Percentiles rank a stretch among this genome's conserved stretches.
Evolutionary conservation across 139 green algal species (phyloP).

Genomic region (Choricystis sp.): DNA sequence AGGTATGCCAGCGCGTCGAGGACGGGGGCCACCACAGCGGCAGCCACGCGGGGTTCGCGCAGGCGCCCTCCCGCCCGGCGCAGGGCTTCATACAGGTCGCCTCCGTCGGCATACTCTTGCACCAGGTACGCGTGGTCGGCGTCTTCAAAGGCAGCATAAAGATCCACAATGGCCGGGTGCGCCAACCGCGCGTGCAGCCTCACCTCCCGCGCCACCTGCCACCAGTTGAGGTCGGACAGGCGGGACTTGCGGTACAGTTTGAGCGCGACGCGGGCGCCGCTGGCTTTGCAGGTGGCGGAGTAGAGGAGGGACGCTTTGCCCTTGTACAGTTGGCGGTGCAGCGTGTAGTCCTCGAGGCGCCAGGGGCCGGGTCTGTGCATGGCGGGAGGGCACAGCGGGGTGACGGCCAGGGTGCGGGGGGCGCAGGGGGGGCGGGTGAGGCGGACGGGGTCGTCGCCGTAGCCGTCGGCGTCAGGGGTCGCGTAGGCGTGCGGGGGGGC

Average conservation of each 20-base stretch:
- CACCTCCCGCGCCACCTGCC: conserved; percentile 54
- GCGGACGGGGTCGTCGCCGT: neutral
- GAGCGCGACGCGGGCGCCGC: conserved; percentile 31
- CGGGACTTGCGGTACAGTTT: conserved; percentile 59
- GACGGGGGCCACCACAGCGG: conserved; percentile 38
- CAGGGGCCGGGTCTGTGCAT: neutral
- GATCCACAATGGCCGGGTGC: conserved; percentile 50
- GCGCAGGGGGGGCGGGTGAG: neutral
- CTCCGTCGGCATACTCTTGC: conserved; percentile 56
- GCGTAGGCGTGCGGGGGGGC: too few relatives aligned
- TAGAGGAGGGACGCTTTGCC: conserved; percentile 54
- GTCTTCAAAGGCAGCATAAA: conserved; percentile 69
- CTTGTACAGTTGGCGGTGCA: conserved; percentile 53
- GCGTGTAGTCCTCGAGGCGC: conserved; percentile 42
- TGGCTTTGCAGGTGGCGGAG: conserved; percentile 28
- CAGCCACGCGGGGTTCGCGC: conserved; percentile 30
- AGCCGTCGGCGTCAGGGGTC: too few relatives aligned
- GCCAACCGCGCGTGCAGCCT: conserved; percentile 47
- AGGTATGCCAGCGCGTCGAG: conserved; percentile 45
- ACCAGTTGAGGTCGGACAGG: conserved; percentile 52
- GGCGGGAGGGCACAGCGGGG: neutral
- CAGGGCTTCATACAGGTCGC: conserved; percentile 63
- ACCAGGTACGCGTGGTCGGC: conserved; percentile 63
- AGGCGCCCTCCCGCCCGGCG: conserved; percentile 40
- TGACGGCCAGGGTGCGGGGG: neutral